phyloP scores from a whole-genome alignment of 371 early-diverging fungal genomes.

The Synchytrium microbalum region DNA sequence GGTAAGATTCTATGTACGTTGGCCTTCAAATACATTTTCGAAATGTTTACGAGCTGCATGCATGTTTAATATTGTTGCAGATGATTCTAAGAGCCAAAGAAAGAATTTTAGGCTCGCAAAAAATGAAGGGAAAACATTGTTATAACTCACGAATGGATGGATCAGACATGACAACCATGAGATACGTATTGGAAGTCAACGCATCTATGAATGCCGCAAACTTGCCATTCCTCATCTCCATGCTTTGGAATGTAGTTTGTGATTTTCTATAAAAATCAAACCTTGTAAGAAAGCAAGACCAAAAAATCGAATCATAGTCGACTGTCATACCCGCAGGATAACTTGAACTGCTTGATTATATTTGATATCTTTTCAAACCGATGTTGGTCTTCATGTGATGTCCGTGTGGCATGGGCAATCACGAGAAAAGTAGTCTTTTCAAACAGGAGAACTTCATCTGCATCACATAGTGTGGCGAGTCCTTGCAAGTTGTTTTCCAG shows the following conservation, averaged over 20 bases:
- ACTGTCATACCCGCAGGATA: conserved; percentile 70
- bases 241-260: conserved; percentile 78
- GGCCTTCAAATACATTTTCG: conserved; percentile 38
- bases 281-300: too few species aligned
- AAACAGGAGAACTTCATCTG: conserved; percentile 89
- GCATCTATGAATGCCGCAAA: conserved; percentile 87
- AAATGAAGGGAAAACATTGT: conserved; percentile 8
- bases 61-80: conserved; percentile 78
- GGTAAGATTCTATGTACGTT: neutral
- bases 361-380: conserved; percentile 90
- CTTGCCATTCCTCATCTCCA: conserved; percentile 74
- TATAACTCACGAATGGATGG: conserved; percentile 81
- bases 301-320: neutral
- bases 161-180: conserved; percentile 87
- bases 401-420: conserved; percentile 67
- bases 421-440: conserved; percentile 91
- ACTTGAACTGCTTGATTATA: conserved; percentile 88
- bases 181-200: conserved; percentile 88
- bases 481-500: conserved; percentile 69
- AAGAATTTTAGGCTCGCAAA: conserved; percentile 11
- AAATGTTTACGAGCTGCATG: conserved; percentile 78
- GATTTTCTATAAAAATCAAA: conserved; percentile 42
- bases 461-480: conserved; percentile 78
- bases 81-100: conserved; percentile 52
- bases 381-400: conserved; percentile 45